phyloP scores from a whole-genome alignment of 177 flowering plant species.

The Vitis hybrid region DNA sequence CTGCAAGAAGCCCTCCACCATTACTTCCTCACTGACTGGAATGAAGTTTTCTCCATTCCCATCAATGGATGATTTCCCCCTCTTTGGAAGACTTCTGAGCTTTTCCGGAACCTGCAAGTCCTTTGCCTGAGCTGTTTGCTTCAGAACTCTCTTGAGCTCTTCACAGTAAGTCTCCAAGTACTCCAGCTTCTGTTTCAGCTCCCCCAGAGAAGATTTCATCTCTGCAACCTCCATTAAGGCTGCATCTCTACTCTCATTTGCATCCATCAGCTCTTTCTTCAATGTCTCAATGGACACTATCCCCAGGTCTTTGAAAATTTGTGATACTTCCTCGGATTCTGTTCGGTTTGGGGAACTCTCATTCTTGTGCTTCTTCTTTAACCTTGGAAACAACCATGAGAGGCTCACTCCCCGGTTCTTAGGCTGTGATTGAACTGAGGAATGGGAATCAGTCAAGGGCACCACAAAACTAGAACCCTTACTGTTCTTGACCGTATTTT shows the following conservation, averaged over 20 bases:
- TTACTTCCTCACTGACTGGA: conserved; percentile 77
- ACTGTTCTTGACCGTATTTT: conserved; percentile 23
- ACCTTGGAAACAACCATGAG: conserved; percentile 66
- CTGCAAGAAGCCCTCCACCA: conserved; percentile 92
- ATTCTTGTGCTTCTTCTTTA: conserved; percentile 71
- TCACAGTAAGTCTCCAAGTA: conserved; percentile 78
- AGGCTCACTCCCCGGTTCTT: conserved; percentile 50
- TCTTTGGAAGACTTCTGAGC: conserved; percentile 31
- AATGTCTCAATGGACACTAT: conserved; percentile 59
- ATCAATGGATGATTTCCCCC: conserved; percentile 42
- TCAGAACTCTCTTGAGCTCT: conserved; percentile 67
- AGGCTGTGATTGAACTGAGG: conserved; percentile 45
- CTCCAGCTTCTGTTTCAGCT: conserved; percentile 66
- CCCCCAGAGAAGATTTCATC: conserved; percentile 80
- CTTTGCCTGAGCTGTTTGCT: conserved; percentile 46
- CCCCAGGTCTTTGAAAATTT: conserved; percentile 54
- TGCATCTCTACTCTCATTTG: conserved; percentile 63
- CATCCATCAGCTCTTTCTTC: conserved; percentile 75
- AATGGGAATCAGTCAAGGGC: conserved; percentile 63
- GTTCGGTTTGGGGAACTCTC: conserved; percentile 51
- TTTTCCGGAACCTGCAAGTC: conserved; percentile 34
- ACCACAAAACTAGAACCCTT: conserved; percentile 47
- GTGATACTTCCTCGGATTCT: conserved; percentile 68
- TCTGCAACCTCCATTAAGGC: conserved; percentile 73
- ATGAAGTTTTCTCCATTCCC: conserved; percentile 37